phyloP scores from a whole-genome alignment of 2,329 filamentous ascomycete genomes.

The Alternaria incomplexa region DNA sequence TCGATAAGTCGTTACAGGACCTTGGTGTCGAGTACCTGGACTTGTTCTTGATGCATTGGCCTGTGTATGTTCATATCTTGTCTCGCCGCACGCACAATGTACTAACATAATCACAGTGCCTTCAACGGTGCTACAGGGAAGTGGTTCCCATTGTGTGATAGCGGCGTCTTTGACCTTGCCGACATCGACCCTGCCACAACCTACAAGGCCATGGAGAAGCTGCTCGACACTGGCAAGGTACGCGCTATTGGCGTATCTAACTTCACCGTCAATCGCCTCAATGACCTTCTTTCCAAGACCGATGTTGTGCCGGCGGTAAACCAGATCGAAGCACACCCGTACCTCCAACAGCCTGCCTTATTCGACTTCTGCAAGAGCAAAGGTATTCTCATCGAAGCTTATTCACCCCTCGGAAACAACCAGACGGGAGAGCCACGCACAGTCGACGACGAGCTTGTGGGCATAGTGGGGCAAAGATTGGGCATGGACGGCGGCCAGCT shows the following conservation, averaged over 20 bases:
- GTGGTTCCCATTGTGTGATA: constrained; percentile 28
- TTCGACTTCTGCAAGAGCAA: constrained; percentile 72
- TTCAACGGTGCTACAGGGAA: constrained; percentile 44
- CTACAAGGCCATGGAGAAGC: constrained; percentile 72
- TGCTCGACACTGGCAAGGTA: constrained; percentile 70
- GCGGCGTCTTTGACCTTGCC: constrained; percentile 71
- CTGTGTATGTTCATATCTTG: constrained; percentile 32
- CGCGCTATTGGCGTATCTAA: constrained; percentile 83
- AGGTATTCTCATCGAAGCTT: constrained; percentile 74
- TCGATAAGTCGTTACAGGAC: constrained; percentile 65
- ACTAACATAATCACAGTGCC: constrained; percentile 7
- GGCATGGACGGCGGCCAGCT: constrained; percentile 74
- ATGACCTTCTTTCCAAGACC: constrained; percentile 69
- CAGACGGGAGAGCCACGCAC: constrained; percentile 64
- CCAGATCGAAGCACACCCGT: constrained; percentile 77
- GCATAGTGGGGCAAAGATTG: constrained; percentile 49
- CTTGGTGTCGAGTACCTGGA: constrained; percentile 70
- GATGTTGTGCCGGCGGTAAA: constrained; percentile 72
- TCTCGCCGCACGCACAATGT: neutral
- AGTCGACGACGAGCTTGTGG: constrained; percentile 50
- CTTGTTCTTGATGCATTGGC: constrained; percentile 72
- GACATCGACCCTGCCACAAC: constrained; percentile 84
- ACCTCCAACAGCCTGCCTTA: constrained; percentile 49
- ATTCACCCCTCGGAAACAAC: constrained; percentile 72
- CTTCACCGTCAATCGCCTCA: constrained; percentile 77